Percentiles rank a stretch among this genome's conserved stretches.
Conservation (phyloP, 192 early-diverging fungal genomes). For the Nowakowskiella sp. region DNA sequence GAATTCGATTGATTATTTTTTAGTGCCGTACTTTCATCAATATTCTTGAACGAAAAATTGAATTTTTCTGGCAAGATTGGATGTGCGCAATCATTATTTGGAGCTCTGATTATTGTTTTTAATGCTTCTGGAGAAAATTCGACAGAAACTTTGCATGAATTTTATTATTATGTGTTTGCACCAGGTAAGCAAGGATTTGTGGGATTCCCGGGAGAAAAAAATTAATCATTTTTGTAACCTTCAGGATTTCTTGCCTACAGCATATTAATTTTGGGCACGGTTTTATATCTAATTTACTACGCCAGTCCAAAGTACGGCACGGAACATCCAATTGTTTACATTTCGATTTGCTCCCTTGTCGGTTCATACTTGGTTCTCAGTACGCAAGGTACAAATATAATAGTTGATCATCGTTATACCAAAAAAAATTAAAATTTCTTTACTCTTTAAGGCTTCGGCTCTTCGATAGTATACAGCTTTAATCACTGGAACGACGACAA, state of each 20-base stretch:
- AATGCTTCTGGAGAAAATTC: conserved; percentile 31
- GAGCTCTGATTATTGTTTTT: conserved; percentile 49
- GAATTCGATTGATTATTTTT: background rate
- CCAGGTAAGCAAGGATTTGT: conserved; percentile 36
- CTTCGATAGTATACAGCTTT: conserved; percentile 46
- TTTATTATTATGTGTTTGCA: conserved; percentile 39
- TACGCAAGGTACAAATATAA: conserved; percentile 35
- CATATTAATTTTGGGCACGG: conserved; percentile 25
- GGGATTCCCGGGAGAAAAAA: background rate
- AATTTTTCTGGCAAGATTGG: conserved; percentile 50
- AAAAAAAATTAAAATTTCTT: conserved; percentile 4
- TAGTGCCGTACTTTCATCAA: conserved; percentile 52
- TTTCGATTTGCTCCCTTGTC: conserved; percentile 39
- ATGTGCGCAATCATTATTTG: conserved; percentile 52
- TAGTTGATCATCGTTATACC: background rate
- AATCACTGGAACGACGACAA: conserved; percentile 28
- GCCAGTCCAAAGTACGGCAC: conserved; percentile 52
- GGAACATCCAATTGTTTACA: conserved; percentile 38
- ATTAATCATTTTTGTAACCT: background rate
- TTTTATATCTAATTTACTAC: conserved; percentile 39
- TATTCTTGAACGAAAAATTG: conserved; percentile 54
- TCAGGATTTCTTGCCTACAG: conserved; percentile 46
- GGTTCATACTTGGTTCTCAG: conserved; percentile 51
- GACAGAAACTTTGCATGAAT: conserved; percentile 38
- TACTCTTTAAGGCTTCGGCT: conserved; percentile 38